Base-by-base conservation (phyloP, 495 filamentous ascomycete species). In the Hyaloscypha variabilis region DNA sequence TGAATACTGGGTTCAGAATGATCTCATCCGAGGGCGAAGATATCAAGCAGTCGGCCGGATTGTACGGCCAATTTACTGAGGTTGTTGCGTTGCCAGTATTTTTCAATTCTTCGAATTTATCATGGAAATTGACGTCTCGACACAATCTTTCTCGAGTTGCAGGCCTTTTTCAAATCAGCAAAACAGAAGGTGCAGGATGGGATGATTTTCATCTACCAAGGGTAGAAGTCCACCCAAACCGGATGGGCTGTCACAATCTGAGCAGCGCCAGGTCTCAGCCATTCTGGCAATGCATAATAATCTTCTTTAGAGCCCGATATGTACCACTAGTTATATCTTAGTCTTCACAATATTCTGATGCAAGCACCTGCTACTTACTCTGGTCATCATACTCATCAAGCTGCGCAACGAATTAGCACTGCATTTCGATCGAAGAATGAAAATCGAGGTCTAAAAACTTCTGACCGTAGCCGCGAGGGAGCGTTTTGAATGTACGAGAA, bases 41-140 rank as follows among this genome's bases (percentile, higher is more conserved):
- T 10, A 56, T 29, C 0, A 56, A 25, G 23, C 23, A 26, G 26
- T 56, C 53, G 19, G 6, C 21, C 8, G 53, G 13, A 23, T 56
- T 25, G 53, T 26, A 56, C 23, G 53, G 53, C 53, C 53, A 56
- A 29, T 56, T 56, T 8, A 56, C 28, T 25, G 53, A 56, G 5
- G 8, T 24, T 17, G 53, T 56, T 29, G 25, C 26, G 8, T 56
- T 56, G 21, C 5, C 19, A 26, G 10, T 17, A 13, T 25, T 56
- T 8, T 8, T 17, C 10, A 56, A 56, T 17, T 26, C 53, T 26
- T 56, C 53, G 53, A 26, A 56, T 29, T 56, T 25, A 29, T 56
- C 53, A 25, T 56, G 53, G 19, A 23, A 56, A 8, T 29, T 29
- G 5, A 56, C 8, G 25, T 25, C 53, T 56, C 26, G 53, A 29